A percentile compares a stretch with the other conserved stretches of the same genome.
Conservation (phyloP, 1,284 basidiomycete genomes). For the Coniferiporia sulphurascens region DNA sequence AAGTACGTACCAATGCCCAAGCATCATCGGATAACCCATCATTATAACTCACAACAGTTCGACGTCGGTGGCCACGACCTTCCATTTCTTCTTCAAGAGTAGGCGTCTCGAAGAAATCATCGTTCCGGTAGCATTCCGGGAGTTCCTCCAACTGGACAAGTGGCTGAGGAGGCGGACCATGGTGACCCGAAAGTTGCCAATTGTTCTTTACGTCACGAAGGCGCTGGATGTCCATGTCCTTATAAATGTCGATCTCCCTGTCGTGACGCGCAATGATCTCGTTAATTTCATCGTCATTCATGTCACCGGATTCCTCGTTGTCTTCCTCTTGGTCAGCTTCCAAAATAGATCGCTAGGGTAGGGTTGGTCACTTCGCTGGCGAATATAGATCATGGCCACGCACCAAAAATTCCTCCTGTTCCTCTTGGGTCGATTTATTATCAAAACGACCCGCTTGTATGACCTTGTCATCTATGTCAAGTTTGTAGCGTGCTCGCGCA, state of each 20-base stretch:
- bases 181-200: slow-evolving; percentile 76
- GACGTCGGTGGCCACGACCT: slow-evolving; percentile 80
- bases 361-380: neutral
- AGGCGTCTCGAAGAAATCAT: slow-evolving; percentile 70
- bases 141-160: slow-evolving; percentile 90
- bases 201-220: slow-evolving; percentile 62
- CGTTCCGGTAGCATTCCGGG: slow-evolving; percentile 86
- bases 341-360: slow-evolving; percentile 68
- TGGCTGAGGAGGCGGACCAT: slow-evolving; percentile 72
- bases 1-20: slow-evolving; percentile 68
- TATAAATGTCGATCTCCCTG: slow-evolving; percentile 75
- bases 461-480: slow-evolving; percentile 99
- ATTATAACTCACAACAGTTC: slow-evolving; percentile 87
- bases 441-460: slow-evolving; percentile 99
- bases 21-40: slow-evolving; percentile 94
- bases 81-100: slow-evolving; percentile 68
- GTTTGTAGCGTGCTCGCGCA: slow-evolving; percentile 90
- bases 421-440: slow-evolving; percentile 96
- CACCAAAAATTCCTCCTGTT: slow-evolving; percentile 93
- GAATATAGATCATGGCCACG: slow-evolving; percentile 30
- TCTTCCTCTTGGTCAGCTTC: slow-evolving; percentile 91
- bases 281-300: slow-evolving; percentile 98
- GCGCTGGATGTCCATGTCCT: slow-evolving; percentile 82
- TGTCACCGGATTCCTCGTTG: slow-evolving; percentile 89
- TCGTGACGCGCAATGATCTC: slow-evolving; percentile 88